Base-by-base conservation (phyloP, 2,329 filamentous ascomycete species). In the Rhytidhysteron rufulum region DNA sequence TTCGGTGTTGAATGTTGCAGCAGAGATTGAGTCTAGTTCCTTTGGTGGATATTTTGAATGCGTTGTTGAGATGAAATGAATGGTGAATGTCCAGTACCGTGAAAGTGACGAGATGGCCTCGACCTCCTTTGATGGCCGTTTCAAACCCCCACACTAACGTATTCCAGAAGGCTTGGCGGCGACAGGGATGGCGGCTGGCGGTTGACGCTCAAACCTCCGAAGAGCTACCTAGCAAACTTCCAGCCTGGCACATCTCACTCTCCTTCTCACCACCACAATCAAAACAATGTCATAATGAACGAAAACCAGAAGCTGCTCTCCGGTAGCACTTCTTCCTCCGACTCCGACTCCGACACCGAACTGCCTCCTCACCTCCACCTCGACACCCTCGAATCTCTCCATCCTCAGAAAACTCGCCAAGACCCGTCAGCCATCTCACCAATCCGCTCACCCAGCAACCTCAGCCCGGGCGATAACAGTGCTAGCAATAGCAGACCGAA, bases 261-360 rank as follows among this genome's bases (percentile, higher is more conserved):
- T n/a, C n/a, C n/a, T n/a, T n/a, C n/a, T n/a, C n/a, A n/a, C n/a
- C n/a, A n/a, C n/a, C n/a, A n/a, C n/a, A n/a, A n/a, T n/a, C n/a
- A 13, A 27, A 27, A 30, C 35, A 29, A 37, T 37, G 22, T 15
- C 20, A 37, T 37, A 20, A 37, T 37, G 35, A 13, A 35, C 17
- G 35, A 37, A 25, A 30, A 22, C 18, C 35, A 22, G 20, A 29
- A 37, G 35, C 35, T 37, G 2, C 35, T 37, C 22, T 19, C n/a
- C 22, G 34, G 27, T n/a, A 22, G 18, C n/a, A 6, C 21, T 25
- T 17, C 35, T 5, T 30, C 25, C 7, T 21, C 24, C 5, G 35
- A 37, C 35, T 30, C 16, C 35, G 35, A 37, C 22, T 25, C 9
- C 19, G 24, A 29, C 4, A 15, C 9, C 13, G 13, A 8, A 20